phyloP scores from a whole-genome alignment of 352 stramenopile species.

The Peronospora destructor region DNA sequence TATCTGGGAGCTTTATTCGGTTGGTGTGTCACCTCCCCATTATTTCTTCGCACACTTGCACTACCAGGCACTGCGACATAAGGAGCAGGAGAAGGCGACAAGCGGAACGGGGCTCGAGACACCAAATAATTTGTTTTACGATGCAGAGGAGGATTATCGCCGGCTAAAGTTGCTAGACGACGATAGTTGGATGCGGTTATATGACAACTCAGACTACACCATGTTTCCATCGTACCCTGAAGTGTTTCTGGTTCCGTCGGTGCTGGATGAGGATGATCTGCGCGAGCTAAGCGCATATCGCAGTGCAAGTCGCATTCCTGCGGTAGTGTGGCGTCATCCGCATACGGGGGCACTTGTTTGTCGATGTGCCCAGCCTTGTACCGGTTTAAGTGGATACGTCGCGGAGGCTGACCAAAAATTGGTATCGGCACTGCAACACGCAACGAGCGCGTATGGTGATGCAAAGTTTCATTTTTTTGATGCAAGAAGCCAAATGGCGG shows the following conservation, averaged over 20 bases:
- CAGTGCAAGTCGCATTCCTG: slow-evolving; percentile 89
- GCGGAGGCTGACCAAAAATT: slow-evolving; percentile 77
- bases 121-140: slow-evolving; percentile 49
- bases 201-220: slow-evolving; percentile 82
- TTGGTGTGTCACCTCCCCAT: slow-evolving; percentile 19
- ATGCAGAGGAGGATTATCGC: slow-evolving; percentile 74
- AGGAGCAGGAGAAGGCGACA: slow-evolving; percentile 16
- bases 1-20: slow-evolving; percentile 67
- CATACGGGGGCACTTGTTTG: slow-evolving; percentile 86
- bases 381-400: slow-evolving; percentile 76
- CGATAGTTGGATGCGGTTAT: slow-evolving; percentile 75
- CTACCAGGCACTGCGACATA: slow-evolving; percentile 57
- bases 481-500: slow-evolving; percentile 77
- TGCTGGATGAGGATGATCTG: slow-evolving; percentile 88
- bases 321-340: slow-evolving; percentile 90
- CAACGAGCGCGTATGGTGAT: slow-evolving; percentile 50
- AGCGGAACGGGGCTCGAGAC: slow-evolving; percentile 39
- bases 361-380: slow-evolving; percentile 79
- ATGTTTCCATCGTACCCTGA: slow-evolving; percentile 93
- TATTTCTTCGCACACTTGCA: slow-evolving; percentile 79
- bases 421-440: slow-evolving; percentile 60
- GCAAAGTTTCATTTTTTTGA: slow-evolving; percentile 85
- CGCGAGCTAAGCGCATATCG: slow-evolving; percentile 87
- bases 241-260: slow-evolving; percentile 88
- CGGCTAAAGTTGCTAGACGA: slow-evolving; percentile 73